Evolutionary conservation across 441 rosid genomes (phyloP).

Genomic region (Flueggea neowawraea): DNA sequence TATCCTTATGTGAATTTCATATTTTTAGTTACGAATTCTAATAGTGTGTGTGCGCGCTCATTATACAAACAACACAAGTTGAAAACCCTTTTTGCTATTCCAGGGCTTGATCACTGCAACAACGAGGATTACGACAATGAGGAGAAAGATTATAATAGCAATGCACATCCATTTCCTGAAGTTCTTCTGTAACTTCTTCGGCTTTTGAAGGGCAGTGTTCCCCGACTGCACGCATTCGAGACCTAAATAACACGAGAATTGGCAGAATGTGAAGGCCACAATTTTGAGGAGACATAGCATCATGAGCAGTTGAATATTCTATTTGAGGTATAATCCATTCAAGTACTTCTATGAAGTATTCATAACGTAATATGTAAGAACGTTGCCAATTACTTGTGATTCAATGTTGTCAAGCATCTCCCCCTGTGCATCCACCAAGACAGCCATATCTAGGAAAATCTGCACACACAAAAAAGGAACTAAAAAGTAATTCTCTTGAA

Average conservation of each 20-base stretch:
- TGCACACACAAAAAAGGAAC: conserved; percentile 32
- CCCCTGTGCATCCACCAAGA: conserved; percentile 94
- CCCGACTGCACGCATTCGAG: conserved; percentile 85
- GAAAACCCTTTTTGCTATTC: conserved; percentile 69
- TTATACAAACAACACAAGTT: conserved; percentile 7
- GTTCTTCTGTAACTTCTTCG: conserved; percentile 69
- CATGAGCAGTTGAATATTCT: no score
- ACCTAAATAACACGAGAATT: conserved; percentile 42
- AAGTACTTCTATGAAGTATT: neutral
- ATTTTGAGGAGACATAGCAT: no score
- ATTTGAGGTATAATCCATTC: neutral
- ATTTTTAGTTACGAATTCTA: no score
- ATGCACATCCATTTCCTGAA: conserved; percentile 96
- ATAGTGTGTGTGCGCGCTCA: no score
- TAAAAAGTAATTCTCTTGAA: neutral
- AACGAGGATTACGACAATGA: conserved; percentile 62
- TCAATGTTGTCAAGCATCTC: conserved; percentile 98
- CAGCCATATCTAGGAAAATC: conserved; percentile 98
- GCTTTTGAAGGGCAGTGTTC: conserved; percentile 66
- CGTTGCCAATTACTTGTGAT: conserved; percentile 52
- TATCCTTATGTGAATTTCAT: no score
- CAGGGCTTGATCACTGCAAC: conserved; percentile 77
- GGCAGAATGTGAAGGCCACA: neutral
- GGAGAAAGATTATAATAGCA: conserved; percentile 79
- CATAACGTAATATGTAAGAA: neutral